phyloP scores from a whole-genome alignment of 441 rosid genomes.

The Populus hybrid region DNA sequence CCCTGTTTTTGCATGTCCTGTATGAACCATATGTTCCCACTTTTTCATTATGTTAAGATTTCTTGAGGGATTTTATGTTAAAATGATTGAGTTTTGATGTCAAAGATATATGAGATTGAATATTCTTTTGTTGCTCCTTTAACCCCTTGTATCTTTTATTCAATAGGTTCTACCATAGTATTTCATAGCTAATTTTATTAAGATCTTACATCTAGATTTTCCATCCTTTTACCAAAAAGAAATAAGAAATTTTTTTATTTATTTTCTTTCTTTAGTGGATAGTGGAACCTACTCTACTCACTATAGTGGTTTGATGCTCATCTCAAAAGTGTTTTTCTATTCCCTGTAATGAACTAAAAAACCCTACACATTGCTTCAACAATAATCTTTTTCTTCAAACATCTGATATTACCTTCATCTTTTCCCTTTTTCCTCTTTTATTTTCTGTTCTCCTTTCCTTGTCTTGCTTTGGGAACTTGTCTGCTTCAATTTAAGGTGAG shows the following conservation, averaged over 20 bases:
- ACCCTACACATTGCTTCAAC: background rate
- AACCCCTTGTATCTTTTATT: background rate
- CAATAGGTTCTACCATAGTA: background rate
- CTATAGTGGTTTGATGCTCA: constrained; percentile 24
- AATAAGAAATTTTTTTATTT: background rate
- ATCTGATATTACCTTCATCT: background rate
- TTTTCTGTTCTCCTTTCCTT: background rate
- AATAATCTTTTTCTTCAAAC: background rate
- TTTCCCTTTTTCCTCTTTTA: background rate
- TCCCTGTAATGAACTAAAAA: background rate
- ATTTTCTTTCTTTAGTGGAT: constrained; percentile 10
- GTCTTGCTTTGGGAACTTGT: background rate
- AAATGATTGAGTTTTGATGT: background rate
- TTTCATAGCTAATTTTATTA: background rate
- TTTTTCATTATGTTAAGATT: background rate
- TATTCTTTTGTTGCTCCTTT: constrained; percentile 1
- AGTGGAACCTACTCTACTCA: constrained; percentile 16
- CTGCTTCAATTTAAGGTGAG: background rate
- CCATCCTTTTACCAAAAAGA: constrained; percentile 1
- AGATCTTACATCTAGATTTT: background rate
- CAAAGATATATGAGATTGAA: background rate
- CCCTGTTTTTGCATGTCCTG: background rate
- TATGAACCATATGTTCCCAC: background rate
- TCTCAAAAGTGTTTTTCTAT: constrained; percentile 14
- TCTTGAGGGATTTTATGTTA: background rate